Conservation (phyloP, 768 basidiomycete genomes). For the Amanita inopinata region DNA sequence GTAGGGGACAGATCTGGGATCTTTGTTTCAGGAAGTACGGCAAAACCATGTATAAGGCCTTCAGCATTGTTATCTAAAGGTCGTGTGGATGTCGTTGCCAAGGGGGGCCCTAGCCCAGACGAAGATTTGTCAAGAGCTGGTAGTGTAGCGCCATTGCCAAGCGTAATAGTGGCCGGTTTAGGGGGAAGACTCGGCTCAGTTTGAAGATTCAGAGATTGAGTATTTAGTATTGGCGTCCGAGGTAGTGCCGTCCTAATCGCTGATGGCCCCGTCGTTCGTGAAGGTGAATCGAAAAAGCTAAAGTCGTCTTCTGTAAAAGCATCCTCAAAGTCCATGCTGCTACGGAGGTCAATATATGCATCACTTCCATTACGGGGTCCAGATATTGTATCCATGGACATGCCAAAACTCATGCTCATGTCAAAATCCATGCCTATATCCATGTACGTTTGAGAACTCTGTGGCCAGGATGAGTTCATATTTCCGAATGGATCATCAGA, state of each 20-base stretch:
- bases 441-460: constrained; percentile 26
- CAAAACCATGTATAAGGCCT: constrained; percentile 21
- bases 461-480: constrained; percentile 31
- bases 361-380: constrained; percentile 21
- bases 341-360: constrained; percentile 15
- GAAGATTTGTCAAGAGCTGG: not conserved
- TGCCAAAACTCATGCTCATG: constrained; percentile 20
- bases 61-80: constrained; percentile 18
- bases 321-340: constrained; percentile 41
- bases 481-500: constrained; percentile 36
- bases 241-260: not conserved
- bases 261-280: constrained; percentile 13
- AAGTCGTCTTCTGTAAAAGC: constrained; percentile 84
- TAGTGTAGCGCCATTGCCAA: constrained; percentile 6
- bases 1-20: constrained; percentile 36
- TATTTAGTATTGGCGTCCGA: not conserved
- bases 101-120: constrained; percentile 9
- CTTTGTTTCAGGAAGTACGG: constrained; percentile 17
- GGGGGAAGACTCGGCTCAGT: no score
- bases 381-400: constrained; percentile 23
- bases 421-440: constrained; percentile 43
- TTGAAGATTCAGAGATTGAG: no score
- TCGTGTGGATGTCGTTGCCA: constrained; percentile 16
- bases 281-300: constrained; percentile 70
- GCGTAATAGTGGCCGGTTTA: no score